Conservation (phyloP, 345 rosid genomes). For the Corchorus capsularis region DNA sequence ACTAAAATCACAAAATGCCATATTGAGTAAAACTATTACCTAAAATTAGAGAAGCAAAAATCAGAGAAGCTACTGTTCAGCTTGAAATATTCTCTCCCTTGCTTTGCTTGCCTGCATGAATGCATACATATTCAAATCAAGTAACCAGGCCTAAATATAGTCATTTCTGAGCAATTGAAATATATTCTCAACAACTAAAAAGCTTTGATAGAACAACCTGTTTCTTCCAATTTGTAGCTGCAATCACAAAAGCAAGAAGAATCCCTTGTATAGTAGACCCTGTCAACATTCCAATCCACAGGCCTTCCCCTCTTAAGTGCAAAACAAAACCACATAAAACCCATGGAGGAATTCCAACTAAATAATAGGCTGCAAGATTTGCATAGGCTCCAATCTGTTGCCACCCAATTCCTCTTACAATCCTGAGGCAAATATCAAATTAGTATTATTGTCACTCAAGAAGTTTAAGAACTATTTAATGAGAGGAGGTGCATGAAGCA, state of each 20-base stretch:
- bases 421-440: background rate
- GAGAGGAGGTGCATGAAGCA: too few species aligned
- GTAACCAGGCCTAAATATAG: too few species aligned
- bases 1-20: background rate
- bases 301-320: slow-evolving; percentile 21
- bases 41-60: too few species aligned
- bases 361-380: slow-evolving; percentile 17
- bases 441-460: background rate
- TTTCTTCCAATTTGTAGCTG: slow-evolving; percentile 16
- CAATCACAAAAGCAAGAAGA: background rate
- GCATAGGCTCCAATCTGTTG: slow-evolving; percentile 23
- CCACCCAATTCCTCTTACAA: slow-evolving; percentile 25
- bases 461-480: background rate
- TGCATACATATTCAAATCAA: too few species aligned
- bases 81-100: too few species aligned
- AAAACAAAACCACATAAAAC: background rate
- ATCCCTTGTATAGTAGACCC: background rate
- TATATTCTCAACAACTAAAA: background rate
- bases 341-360: slow-evolving; percentile 19
- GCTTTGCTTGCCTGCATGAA: too few species aligned
- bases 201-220: background rate
- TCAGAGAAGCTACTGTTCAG: too few species aligned
- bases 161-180: background rate
- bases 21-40: slow-evolving; percentile 1
- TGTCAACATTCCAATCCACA: slow-evolving; percentile 4